Conservation (phyloP, 257 asterid genomes). For the Nicotiana sylvestris region DNA sequence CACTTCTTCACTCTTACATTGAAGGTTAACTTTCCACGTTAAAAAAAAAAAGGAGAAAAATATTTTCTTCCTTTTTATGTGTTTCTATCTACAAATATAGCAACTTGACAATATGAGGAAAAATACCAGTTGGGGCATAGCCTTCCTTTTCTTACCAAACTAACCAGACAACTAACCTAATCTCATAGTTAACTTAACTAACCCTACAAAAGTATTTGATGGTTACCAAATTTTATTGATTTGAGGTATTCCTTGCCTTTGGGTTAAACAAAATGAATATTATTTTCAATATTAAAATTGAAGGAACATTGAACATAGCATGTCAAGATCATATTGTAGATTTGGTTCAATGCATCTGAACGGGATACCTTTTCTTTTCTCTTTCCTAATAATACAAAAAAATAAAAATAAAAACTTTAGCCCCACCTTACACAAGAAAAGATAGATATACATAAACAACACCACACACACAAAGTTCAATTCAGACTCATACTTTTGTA, state of each 20-base stretch:
- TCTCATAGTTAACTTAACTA: background rate
- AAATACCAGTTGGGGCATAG: background rate
- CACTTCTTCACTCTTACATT: background rate
- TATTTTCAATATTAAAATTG: conserved; percentile 2
- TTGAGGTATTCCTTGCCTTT: conserved; percentile 14
- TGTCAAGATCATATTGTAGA: background rate
- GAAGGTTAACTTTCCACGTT: too few species aligned
- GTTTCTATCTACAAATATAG: background rate
- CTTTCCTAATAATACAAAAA: conserved; percentile 12
- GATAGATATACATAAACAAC: conserved; percentile 41
- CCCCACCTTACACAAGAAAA: conserved; percentile 36
- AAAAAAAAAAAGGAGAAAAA: too few species aligned
- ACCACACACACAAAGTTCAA: conserved; percentile 21
- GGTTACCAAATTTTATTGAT: background rate
- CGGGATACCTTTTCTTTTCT: conserved; percentile 7
- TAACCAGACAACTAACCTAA: background rate
- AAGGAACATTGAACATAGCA: conserved; percentile 67
- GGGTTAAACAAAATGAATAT: conserved; percentile 1
- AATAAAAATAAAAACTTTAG: conserved; percentile 13
- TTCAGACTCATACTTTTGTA: conserved; percentile 14
- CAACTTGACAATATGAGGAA: background rate
- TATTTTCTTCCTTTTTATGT: too few species aligned
- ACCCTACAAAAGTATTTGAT: background rate
- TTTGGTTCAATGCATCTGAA: conserved; percentile 55
- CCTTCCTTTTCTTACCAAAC: background rate